Base-by-base conservation (phyloP, 2,329 filamentous ascomycete genomes). In the Daldinia eschscholtzii region DNA sequence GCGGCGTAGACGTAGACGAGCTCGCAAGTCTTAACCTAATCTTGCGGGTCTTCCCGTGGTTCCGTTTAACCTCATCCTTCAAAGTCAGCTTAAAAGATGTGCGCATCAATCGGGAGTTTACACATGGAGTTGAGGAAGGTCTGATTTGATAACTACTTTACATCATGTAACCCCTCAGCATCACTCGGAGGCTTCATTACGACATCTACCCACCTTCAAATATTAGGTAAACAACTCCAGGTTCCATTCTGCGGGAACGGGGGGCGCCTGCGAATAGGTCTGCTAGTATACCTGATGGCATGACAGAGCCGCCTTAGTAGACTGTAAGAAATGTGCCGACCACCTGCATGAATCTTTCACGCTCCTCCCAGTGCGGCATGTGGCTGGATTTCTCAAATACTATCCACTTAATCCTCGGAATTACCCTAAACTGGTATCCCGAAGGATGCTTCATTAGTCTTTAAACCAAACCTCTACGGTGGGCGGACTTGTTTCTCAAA, bases 321-420 rank as follows among this genome's bases (percentile, higher is more conserved):
- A 13, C 23, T 18, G 41, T 44, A 48, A 71, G 71, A 41, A 71
- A 70, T 6, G 13, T 57, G 3, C 65, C 62, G 20, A 59, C 59
- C 12, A 73, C 12, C 42, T 67, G 20, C 35, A 73, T 65, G 35
- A 68, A 72, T 18, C 65, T 44, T n/a, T 73, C 68, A 1, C 44
- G 64, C 26, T 72, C 62, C 37, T 74, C 72, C 53, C 62, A 71
- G 26, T 72, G 72, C 2, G 63, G 18, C 67, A 72, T 71, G 55
- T 72, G 72, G 39, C 60, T 65, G 7, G 72, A 67, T 6, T 67
- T 70, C 50, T 72, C 70, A 5, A 74, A 58, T 2, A 59, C 68
- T 0, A 72, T 57, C 72, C 72, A 73, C 26, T 68, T 73, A 28
- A 74, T 55, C 20, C 59, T 57, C 2, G 72, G 71, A 13, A 74